Evolutionary conservation across 768 basidiomycete genomes (phyloP), one percentile per base, ranked within the genome.

Genomic region (Pisolithus marmoratus): DNA sequence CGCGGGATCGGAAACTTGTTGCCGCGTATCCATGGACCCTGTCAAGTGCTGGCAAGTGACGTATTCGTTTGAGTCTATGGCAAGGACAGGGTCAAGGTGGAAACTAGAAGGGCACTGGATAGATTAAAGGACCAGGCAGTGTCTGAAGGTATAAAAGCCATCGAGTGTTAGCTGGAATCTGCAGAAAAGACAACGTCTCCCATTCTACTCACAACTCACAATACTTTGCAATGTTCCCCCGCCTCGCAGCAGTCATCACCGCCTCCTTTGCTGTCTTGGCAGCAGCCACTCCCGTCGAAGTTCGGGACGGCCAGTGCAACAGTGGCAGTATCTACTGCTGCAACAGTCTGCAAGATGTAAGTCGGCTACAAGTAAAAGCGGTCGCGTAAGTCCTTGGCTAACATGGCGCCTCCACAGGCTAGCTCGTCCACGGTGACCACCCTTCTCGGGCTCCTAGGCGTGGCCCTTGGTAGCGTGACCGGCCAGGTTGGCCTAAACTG

Each of bases 261-360:
- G 11, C 42, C 11, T 47, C 24, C 22, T 48, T 48, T 41, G 40
- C 51, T 12, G 31, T 48, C 3, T 29, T 48, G 15, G 38, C 54
- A 11, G 46, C 36, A 14, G 46, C 27, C 29, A 41, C 38, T 41
- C 17, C 52, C 8, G 36, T 12, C 5, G 31, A 27, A 5, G 41
- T 29, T 14, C 31, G 40, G 11, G 34, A 34, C 34, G 15, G 14
- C 34, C 34, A 34, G 12, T 68, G 69, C 59, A 63, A 60, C 59
- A 63, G 65, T 5, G 66, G 66, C 19, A 34, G 51, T 14, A 51
- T 63, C 23, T 61, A 66, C 48, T 70, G 68, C 57, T 68, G 65
- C 58, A 48, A 60, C 58, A 52, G 43, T 29, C 7, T n/a, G 19
- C 29, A 23, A 17, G 17, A 31, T 48, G 22, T 27, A 40, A 50